These are phyloP conservation scores for Penicillium sp. DNA, from an alignment of 2,329 filamentous ascomycete species.

Conservation along the genomic window DNA sequence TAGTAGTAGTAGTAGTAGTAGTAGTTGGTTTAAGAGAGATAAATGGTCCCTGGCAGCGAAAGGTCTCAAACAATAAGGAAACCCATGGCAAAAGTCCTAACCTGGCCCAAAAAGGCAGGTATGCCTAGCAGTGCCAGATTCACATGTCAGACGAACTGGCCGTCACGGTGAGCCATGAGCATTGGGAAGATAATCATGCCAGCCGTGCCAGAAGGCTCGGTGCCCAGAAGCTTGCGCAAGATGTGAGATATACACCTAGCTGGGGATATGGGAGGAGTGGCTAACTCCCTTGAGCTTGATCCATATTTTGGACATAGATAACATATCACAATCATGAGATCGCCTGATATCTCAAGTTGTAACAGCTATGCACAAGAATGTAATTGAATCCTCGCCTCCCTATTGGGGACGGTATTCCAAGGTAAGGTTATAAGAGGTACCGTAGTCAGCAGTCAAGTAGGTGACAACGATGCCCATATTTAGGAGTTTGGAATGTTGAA, in stretches of 20 bases:
- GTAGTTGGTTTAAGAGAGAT: neutral
- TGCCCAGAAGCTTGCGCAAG: neutral
- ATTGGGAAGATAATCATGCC: neutral
- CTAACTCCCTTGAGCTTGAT: neutral
- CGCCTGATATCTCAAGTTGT: neutral
- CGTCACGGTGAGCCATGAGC: too few relatives aligned
- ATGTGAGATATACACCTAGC: neutral
- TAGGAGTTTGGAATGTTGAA: neutral
- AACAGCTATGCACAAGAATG: neutral
- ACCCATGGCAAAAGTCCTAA: neutral
- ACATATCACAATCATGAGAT: neutral
- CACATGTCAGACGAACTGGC: too few relatives aligned
- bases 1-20: neutral
- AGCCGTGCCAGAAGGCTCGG: neutral
- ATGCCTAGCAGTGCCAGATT: too few relatives aligned
- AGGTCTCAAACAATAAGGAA: neutral
- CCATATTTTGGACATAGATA: neutral
- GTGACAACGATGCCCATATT: neutral
- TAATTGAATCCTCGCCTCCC: neutral
- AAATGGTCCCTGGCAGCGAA: neutral
- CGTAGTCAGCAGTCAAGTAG: neutral
- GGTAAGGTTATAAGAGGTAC: neutral
- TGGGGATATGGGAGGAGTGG: too few relatives aligned
- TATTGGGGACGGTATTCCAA: neutral
- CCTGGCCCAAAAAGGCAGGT: neutral